Evolutionary conservation across 352 stramenopile species (phyloP).

Genomic region (Phytopythium sindhum): DNA sequence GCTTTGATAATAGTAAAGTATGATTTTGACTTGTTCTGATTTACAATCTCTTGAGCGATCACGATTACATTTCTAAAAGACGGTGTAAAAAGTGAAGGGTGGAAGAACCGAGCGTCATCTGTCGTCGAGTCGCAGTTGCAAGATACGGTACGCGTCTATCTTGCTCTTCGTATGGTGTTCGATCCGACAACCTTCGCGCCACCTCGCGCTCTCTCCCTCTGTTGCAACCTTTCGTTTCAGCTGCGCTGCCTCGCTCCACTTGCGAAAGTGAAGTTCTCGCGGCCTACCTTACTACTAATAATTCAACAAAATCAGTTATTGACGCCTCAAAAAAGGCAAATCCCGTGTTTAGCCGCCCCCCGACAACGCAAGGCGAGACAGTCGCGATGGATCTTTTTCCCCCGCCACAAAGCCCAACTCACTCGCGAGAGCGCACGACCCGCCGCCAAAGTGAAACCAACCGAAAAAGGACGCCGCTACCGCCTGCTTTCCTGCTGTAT

Average conservation of each 20-base stretch:
- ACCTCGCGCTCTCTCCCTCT: neutral
- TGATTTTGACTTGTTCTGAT: neutral
- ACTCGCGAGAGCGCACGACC: neutral
- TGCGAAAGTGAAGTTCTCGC: slow-evolving; percentile 8
- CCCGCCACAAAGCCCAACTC: neutral
- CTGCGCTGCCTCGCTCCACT: neutral
- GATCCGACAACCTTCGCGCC: neutral
- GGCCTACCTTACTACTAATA: neutral
- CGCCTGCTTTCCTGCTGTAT: too few relatives aligned
- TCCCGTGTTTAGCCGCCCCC: neutral
- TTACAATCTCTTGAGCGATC: neutral
- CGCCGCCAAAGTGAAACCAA: neutral
- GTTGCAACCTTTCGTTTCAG: neutral
- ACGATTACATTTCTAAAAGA: neutral
- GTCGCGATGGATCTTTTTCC: slow-evolving; percentile 1
- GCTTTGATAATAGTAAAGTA: neutral
- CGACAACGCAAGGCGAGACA: neutral
- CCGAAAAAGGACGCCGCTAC: neutral
- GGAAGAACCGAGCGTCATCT: neutral
- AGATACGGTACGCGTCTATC: neutral
- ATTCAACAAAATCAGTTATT: neutral
- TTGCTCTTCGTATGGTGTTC: neutral
- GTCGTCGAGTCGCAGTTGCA: neutral
- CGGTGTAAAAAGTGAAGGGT: neutral
- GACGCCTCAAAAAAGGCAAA: neutral